phyloP scores from a whole-genome alignment of 2,329 filamentous ascomycete species.

The Dryadomyces sulphureus region DNA sequence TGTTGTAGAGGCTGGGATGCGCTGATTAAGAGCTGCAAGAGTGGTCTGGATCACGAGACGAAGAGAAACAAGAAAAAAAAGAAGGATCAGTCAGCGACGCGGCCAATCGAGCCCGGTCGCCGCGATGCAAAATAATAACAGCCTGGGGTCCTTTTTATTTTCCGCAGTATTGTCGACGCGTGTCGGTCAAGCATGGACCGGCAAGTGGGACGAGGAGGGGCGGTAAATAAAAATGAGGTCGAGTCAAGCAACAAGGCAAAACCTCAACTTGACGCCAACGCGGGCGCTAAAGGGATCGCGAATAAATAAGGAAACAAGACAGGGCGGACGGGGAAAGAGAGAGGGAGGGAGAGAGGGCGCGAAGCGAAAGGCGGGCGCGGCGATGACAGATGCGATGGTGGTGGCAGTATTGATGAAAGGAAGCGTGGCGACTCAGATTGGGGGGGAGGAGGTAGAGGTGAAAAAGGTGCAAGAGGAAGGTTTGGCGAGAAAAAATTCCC shows the following conservation, averaged over 20 bases:
- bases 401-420: conserved; percentile 2
- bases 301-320: background rate
- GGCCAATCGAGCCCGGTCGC: background rate
- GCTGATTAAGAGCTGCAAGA: background rate
- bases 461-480: background rate
- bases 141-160: no score
- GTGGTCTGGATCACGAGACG: background rate
- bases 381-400: background rate
- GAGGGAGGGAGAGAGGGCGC: background rate
- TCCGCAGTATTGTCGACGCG: background rate
- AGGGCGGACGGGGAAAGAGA: background rate
- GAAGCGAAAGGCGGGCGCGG: background rate
- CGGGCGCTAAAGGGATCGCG: background rate
- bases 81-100: background rate
- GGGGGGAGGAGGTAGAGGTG: background rate
- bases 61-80: background rate
- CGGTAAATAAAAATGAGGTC: background rate
- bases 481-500: background rate
- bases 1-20: background rate
- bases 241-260: no score
- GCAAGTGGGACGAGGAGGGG: background rate
- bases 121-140: background rate
- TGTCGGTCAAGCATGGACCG: background rate
- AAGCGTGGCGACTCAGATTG: background rate
- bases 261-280: background rate